Base-by-base conservation (phyloP, 1,284 basidiomycete genomes). In the Rhodotorula sp. region DNA sequence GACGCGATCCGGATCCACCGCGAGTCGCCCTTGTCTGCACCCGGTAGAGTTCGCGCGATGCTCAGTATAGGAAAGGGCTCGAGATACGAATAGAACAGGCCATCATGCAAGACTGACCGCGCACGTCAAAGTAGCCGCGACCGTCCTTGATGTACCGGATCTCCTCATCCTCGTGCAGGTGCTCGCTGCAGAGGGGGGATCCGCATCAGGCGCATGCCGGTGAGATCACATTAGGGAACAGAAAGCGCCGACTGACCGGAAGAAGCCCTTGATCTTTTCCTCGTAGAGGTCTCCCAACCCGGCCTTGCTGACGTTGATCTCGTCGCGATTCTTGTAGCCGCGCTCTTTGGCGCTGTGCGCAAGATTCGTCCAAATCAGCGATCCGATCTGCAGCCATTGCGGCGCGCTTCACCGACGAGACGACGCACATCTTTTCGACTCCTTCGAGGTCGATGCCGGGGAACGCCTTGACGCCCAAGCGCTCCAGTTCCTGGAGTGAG, bases 81-180 rank as follows among this genome's bases (percentile, higher is more conserved):
- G 43, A 49, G 65, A 23, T 23, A 49, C 19, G 6, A 55, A 59
- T 5, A 2, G 14, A 28, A 31, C 16, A 16, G 8, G n/a, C 18
- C n/a, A 57, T 50, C 23, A 8, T 45, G 45, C 18, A 59, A 5
- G 16, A 77, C 86, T 72, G 71, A 89, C 90, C 89, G 71, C 90
- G 85, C 47, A 93, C 85, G 74, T 93, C 92, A 78, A 94, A 95
- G 84, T 87, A 95, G 0, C 92, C 92, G 59, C 86, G 87, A 12
- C 92, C 93, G 1, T 85, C 85, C 55, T 91, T 84, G 74, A 94
- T 88, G 79, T 90, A 95, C 23, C 92, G 85, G 76, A 93, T 93
- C 82, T 94, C 92, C 80, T 94, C 92, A 77, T 94, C 92, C 81
- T 94, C 91, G 77, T 94, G 92, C 82, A 94, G 85, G 77, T 93